Base-by-base conservation (phyloP, 1,284 basidiomycete species). In the Cerioporus squamosus region DNA sequence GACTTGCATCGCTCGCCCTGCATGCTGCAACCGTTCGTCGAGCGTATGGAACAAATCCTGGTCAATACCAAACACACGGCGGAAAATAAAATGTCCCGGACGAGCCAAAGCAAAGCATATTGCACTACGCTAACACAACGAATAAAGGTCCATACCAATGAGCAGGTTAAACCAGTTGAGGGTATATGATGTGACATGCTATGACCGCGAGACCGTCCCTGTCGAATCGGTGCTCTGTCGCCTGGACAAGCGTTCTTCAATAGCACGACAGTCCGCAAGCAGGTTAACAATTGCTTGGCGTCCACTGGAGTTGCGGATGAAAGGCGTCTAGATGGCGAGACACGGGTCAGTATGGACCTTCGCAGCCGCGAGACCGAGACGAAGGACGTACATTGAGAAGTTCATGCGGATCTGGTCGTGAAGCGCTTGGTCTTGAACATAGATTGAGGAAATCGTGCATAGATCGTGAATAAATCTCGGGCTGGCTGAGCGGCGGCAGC, bases 381-480 rank as follows among this genome's bases (percentile, higher is more conserved):
- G 8, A 3, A 42, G 22, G 44, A 14, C 9, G 15, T 59, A 91
- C 90, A 72, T 85, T 85, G 23, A 84, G 70, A 51, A 93, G 70
- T 46, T 85, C 84, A 39, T 72, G 75, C 18, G 90, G 79, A 57
- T 76, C 73, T n/a, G 87, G 87, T 64, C 90, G 78, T 51, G 74
- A 75, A 3, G 74, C 72, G 33, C 81, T 78, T 38, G 86, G 83
- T 54, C 86, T 79, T 22, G 88, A 90, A 68, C 90, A 92, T 57
- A 81, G 68, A 52, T 77, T 75, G 66, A 93, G 74, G 73, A 93
- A 92, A 48, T 90, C 87, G 68, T 90, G 88, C 71, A 92, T 89
- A 44, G 81, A 78, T 59, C 83, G 83, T 62, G 89, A 88, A 68
- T 82, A 89, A 5, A 82, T 72, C 51, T 86, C 81, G 7, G 86